Evolutionary conservation across 2,329 filamentous ascomycete species (phyloP), one percentile per base, ranked within the genome.

Genomic region (Polytolypa hystricis): DNA sequence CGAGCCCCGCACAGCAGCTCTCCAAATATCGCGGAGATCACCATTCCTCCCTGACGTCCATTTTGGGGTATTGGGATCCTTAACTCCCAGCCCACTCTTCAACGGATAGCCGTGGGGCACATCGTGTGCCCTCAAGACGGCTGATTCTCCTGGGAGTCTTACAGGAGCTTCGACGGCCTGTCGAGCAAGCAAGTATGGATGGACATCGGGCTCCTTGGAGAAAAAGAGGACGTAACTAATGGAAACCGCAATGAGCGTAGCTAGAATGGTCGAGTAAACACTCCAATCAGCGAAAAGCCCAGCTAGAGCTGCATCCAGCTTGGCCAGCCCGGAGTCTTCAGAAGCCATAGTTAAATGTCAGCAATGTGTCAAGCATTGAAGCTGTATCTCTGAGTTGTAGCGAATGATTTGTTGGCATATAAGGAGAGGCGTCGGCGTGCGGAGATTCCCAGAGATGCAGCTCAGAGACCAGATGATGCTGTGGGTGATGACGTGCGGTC

Each of bases 11-110:
- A 79, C 69, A 28, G 77, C 81, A 52, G 74, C 73, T 44, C 79
- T 76, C 91, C 91, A 98, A 39, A 98, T 70, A 60, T 98, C 89
- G 37, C 89, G 74, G 46, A 98, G 66, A 51, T 98, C 89, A 30
- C 91, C 91, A 57, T 93, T 79, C 38, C 82, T 78, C 33, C 89
- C 89, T 39, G 72, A 68, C 7, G 81, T 72, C 83, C 87, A 95
- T 61, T 85, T 85, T 31, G 84, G 81, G 30, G 81, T 76, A 29
- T 79, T 81, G 0, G 79, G 64, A 37, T 86, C 81, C 63, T 85
- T 89, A 39, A 96, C 82, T 47, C 84, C 84, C 32, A 93, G 67
- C 4, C 86, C 84, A 25, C 71, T 65, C 47, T 80, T 80, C 29
- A 93, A 71, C 6, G 82, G 79, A 65, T 85, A 86, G 50, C 86